Base-by-base conservation (phyloP, 345 rosid genomes). In the Lumnitzera littorea region DNA sequence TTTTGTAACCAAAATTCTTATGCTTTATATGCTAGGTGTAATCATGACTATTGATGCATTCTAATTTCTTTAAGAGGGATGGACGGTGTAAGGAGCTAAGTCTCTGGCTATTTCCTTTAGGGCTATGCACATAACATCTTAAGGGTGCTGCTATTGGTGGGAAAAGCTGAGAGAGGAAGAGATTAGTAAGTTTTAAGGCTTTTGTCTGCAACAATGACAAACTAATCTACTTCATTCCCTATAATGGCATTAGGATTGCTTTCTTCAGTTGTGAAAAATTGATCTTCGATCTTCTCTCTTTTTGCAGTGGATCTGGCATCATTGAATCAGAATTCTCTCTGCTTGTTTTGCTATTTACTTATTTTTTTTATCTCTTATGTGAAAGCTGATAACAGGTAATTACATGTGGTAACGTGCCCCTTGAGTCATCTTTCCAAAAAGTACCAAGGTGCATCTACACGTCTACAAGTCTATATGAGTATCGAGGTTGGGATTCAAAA, bases 361-460 rank as follows among this genome's bases (percentile, higher is more conserved):
- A 17, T 60, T 70, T 47, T 47, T 47, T 11, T 51, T 58, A 62
- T 66, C 5, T 52, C 55, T 62, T 54, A 31, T 29, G 46, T 47
- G 53, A 50, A 25, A 17, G 0, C 20, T 54, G 48, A 0, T 60
- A 73, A 77, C 69, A 94, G 99, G 95, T 94, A 57, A 96, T 94
- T 59, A 94, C 99, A 48, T 94, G 99, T 67, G 99, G 99, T 24
- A 94, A 94, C n/a, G 85, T 94, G 60, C 99, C 99, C 25, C 99
- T 94, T 15, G 97, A 94, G 70, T 90, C 99, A 60, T 94, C 99
- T 58, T 94, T 87, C 82, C 96, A 82, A 64, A 94, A 83, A 67
- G 88, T 94, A 71, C 97, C 99, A 15, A 78, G 99, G 76, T 94
- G 99, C 70, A 96, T 94, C 25, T 94, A 90, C 74, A 94, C 99